Base-by-base conservation (phyloP, 2,329 filamentous ascomycete species). In the Diplodia corticola region DNA sequence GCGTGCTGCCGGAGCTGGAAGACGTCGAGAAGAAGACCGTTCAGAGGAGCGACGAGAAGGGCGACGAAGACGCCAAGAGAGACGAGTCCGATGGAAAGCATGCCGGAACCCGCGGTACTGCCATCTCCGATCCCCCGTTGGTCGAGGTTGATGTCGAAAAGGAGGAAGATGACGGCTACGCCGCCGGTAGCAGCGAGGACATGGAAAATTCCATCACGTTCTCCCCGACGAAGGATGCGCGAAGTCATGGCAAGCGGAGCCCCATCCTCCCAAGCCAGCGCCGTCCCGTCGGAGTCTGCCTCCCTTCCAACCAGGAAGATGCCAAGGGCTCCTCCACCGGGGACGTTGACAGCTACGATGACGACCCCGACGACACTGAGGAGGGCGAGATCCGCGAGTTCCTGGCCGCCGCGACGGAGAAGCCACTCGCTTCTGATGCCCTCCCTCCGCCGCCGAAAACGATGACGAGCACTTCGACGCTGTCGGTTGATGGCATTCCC, bases 131-230 rank as follows among this genome's bases (percentile, higher is more conserved):
- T 9, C 4, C 7, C 13, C 1, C 26, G 3, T n/a, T n/a, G n/a
- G 17, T 20, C 20, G 26, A 10, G 5, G 6, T 26, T 1, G 55
- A 37, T 3, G 4, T 37, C 17, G 57, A 50, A 44, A 49, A n/a
- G 44, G 57, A 61, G 28, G 57, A 49, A 12, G 57, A 61, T 20
- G 26, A 33, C 5, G 44, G 57, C 28, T 61, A 61, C 57, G 20
- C 28, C 24, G 55, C 35, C 20, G 55, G 37, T 12, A 59, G 37
- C 37, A 46, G 37, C 28, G 57, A 48, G 17, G 40, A 35, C 12
- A 12, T 35, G 22, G 57, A 61, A 17, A 26, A 20, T 17, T 22
- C 37, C 3, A 13, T 10, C 13, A 22, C 28, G 24, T 2, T n/a
- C 24, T 46, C 35, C n/a, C 20, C 24, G 7, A 35, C 17, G 22